Evolutionary conservation across 495 filamentous ascomycete species (phyloP), one percentile per base, ranked within the genome.

Genomic region (Aspergillus baeticus): DNA sequence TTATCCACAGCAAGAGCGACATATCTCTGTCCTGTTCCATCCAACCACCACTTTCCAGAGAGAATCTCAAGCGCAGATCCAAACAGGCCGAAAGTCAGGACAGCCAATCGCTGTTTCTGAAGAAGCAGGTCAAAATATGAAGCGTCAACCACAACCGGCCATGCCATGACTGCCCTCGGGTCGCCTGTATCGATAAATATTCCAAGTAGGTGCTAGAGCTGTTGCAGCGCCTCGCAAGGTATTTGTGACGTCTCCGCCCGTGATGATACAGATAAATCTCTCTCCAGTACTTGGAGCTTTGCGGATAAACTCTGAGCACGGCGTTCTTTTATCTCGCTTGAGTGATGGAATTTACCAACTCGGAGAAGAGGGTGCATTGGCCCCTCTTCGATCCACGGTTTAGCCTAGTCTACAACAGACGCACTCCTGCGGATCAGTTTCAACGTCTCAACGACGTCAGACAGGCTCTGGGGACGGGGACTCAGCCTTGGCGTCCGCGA

Each of bases 301-400:
- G 26, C 3, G 26, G 3, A 29, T 8, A 29, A 29, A 29, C 26
- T 29, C 4, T 29, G 26, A 8, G 26, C 26, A 29, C 8, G 26
- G 4, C 8, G 26, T 8, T 29, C 26, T 3, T 29, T 8, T 29
- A 29, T 8, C 8, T 29, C 26, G 26, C 26, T 29, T 5, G 21
- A n/a, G 4, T 35, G 23, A 20, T 7, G 36, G 22, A 42, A 26
- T 10, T 45, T 37, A n/a, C 38, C 51, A 1, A 48, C 33, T 10
- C 38, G 34, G 2, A 61, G 43, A 6, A 61, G 18, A 34, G 33
- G 47, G 17, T 51, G 23, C 57, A 59, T 59, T 5, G 26, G 21
- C 2, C 61, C 56, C 10, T 48, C 34, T 39, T 57, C 56, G 21
- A 65, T 56, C 44, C 58, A 65, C 5, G 56, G 41, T 1, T 48